Base-by-base conservation (phyloP, 352 stramenopile genomes). In the Plasmopara viticola region DNA sequence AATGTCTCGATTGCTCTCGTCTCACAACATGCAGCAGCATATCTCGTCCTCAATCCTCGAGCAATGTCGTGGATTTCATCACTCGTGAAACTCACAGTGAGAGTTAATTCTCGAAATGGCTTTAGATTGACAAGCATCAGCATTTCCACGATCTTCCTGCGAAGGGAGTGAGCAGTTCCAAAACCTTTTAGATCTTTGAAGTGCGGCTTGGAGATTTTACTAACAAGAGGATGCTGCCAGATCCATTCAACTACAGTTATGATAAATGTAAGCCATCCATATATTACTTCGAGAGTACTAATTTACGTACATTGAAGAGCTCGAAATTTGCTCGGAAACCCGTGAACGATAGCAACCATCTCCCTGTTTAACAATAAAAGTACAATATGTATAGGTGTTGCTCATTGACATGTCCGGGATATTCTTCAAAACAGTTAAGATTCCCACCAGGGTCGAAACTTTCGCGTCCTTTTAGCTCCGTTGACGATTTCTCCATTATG, bases 301-400 rank as follows among this genome's bases (percentile, higher is more conserved):
- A 52, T 15, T 8, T 10, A 74, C 74, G 40, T 64, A 90, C 77
- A 88, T 52, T 89, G 81, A 48, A 91, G 60, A 17, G 81, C 81
- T 44, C 79, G 68, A 42, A 84, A 77, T 51, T 91, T 91, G 54
- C 70, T 80, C 13, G 81, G 72, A 44, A 91, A 91, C 0, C 81
- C 81, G 43, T 91, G 78, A 12, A 91, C 70, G 3, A 91, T 48
- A 0, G 70, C 60, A 29, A 88, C 34, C 81, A 91, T 88, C 15
- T 89, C 74, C 81, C 81, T 89, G 18, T 20, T n/a, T 14, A 43
- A 14, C 48, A 35, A 25, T 25, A 25, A 13, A 34, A 39, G 37
- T 29, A 15, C 20, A 17, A 37, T 45, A 17, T 48, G 9, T 39
- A n/a, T n/a, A 42, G 43, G 12, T 39, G 18, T 15, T 43, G 13